These are phyloP conservation scores for Infundibulicybe gibba DNA, from an alignment of 768 basidiomycete species.

Conservation along the genomic window DNA sequence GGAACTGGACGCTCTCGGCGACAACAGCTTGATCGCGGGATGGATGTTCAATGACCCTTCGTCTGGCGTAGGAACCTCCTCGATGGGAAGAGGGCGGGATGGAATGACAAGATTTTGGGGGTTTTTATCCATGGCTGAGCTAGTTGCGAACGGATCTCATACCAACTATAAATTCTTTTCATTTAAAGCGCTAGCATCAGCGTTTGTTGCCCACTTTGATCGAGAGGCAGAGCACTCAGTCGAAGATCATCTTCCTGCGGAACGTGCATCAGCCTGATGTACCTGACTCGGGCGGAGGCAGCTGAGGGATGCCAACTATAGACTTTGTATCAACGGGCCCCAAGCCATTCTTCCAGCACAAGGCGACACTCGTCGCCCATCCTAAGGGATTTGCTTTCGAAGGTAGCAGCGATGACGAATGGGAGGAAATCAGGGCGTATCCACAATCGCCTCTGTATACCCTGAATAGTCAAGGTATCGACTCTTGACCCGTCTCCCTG, in stretches of 20 bases:
- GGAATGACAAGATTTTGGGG: constrained; percentile 12
- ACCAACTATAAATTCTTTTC: constrained; percentile 6
- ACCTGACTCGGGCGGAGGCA: too few species aligned
- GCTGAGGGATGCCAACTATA: neutral
- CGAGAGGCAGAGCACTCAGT: too few species aligned
- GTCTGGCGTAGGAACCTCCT: neutral
- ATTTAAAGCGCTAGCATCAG: constrained; percentile 2
- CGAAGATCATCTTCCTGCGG: too few species aligned
- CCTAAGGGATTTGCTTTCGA: neutral
- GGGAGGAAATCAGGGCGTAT: constrained; percentile 14
- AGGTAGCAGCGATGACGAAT: constrained; percentile 12
- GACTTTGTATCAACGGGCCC: constrained; percentile 7
- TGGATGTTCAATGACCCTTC: constrained; percentile 29
- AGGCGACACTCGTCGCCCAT: neutral
- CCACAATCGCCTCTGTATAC: constrained; percentile 10
- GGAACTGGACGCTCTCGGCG: constrained; percentile 28
- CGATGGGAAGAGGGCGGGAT: constrained; percentile 1
- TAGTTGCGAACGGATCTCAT: neutral
- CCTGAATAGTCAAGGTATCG: constrained; percentile 10
- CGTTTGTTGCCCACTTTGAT: too few species aligned
- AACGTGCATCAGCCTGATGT: too few species aligned
- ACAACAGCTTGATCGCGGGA: constrained; percentile 23
- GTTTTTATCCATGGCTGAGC: constrained; percentile 9
- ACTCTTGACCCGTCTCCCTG: constrained; percentile 4
- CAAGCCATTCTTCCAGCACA: constrained; percentile 7